phyloP scores from a whole-genome alignment of 2,329 filamentous ascomycete genomes.

The Paracorniculantispora psalliotae region DNA sequence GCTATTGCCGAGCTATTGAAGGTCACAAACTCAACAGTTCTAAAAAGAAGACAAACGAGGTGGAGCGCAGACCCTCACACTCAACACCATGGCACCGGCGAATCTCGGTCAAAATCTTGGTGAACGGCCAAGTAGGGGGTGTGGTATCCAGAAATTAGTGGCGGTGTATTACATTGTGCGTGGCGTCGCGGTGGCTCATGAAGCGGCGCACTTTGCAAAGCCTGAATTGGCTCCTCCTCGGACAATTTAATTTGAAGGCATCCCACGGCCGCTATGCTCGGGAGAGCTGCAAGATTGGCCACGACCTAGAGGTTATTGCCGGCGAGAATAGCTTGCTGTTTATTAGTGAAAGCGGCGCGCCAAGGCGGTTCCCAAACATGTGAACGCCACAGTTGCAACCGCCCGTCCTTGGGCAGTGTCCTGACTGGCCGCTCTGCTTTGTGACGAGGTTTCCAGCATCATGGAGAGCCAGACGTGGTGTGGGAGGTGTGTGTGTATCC shows the following conservation, averaged over 20 bases:
- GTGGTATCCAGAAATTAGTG: neutral
- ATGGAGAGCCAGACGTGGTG: neutral
- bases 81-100: conserved; percentile 1
- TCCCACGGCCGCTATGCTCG: neutral
- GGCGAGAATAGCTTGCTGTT: neutral
- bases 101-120: conserved; percentile 7
- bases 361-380: neutral
- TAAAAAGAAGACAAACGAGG: neutral
- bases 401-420: neutral
- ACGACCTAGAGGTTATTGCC: neutral
- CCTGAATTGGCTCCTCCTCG: neutral
- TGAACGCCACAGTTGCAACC: neutral
- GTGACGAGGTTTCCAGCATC: neutral
- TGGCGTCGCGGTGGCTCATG: neutral
- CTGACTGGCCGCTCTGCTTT: neutral
- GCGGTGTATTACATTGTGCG: neutral
- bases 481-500: neutral
- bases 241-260: neutral
- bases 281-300: neutral
- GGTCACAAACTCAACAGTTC: conserved; percentile 19
- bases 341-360: neutral
- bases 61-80: neutral
- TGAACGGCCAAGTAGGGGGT: neutral
- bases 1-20: conserved; percentile 19
- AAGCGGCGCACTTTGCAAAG: neutral